Conservation (phyloP, 2,329 filamentous ascomycete species). For the Tolypocladium sp. region DNA sequence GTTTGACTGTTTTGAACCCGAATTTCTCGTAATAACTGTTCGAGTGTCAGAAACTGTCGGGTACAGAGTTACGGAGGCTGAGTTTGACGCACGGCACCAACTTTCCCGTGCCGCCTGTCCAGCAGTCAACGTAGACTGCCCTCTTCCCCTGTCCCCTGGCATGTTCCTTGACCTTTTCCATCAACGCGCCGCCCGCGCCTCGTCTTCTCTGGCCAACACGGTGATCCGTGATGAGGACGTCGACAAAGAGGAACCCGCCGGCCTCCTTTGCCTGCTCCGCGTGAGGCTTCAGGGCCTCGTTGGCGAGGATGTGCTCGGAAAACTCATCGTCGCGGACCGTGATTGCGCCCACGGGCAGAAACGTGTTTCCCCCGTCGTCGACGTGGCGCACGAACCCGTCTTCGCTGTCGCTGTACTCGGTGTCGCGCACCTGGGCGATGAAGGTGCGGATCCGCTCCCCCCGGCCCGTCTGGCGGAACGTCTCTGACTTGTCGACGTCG, state of each 20-base stretch:
- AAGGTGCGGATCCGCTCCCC: slow-evolving; percentile 16
- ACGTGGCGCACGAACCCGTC: neutral
- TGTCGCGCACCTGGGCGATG: slow-evolving; percentile 14
- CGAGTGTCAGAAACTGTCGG: neutral
- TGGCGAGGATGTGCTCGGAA: neutral
- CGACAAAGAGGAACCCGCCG: neutral
- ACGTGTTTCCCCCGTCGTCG: neutral
- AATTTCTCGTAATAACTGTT: neutral
- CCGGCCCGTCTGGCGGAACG: slow-evolving; percentile 8
- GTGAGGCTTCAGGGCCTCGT: neutral
- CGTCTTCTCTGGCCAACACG: neutral
- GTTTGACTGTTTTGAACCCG: neutral
- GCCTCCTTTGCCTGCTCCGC: neutral
- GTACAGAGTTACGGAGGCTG: neutral
- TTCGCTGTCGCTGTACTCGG: slow-evolving; percentile 7
- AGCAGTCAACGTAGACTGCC: slow-evolving; percentile 17
- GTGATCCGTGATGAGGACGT: neutral
- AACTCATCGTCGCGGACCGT: neutral
- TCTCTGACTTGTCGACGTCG: slow-evolving; percentile 12
- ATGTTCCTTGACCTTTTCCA: neutral
- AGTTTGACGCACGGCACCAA: slow-evolving; percentile 5
- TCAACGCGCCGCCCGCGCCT: neutral
- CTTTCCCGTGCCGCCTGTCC: slow-evolving; percentile 13
- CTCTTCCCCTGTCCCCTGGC: slow-evolving; percentile 4
- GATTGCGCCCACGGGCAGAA: neutral